Conservation (phyloP, 768 basidiomycete species). For the Fibroporia radiculosa region DNA sequence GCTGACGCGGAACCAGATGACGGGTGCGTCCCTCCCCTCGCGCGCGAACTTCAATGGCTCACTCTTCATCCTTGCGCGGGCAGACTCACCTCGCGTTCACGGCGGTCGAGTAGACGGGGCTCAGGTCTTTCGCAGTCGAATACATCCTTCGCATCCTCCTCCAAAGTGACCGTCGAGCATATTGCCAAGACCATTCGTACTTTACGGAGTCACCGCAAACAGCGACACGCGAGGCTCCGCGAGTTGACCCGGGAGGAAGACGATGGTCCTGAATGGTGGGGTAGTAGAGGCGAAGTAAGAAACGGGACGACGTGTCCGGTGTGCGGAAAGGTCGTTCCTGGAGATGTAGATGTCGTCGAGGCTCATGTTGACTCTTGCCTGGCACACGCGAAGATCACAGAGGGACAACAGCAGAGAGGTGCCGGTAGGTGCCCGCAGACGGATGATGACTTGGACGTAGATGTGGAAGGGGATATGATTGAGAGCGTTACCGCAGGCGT, state of each 20-base stretch:
- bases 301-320: slow-evolving; percentile 61
- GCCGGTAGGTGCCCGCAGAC: slow-evolving; percentile 16
- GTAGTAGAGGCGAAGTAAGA: slow-evolving; percentile 10
- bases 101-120: slow-evolving; percentile 40
- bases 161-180: slow-evolving; percentile 21
- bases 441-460: slow-evolving; percentile 27
- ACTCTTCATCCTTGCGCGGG: slow-evolving; percentile 24
- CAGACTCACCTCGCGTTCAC: slow-evolving; percentile 26
- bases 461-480: slow-evolving; percentile 35
- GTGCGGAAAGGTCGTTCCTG: slow-evolving; percentile 47
- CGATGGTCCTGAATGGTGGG: slow-evolving; percentile 23
- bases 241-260: slow-evolving; percentile 62
- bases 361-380: slow-evolving; percentile 81
- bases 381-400: slow-evolving; percentile 41
- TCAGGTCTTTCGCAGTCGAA: slow-evolving; percentile 5
- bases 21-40: slow-evolving; percentile 33
- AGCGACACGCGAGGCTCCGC: slow-evolving; percentile 57
- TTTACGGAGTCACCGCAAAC: slow-evolving; percentile 66
- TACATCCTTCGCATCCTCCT: slow-evolving; percentile 6
- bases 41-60: neutral
- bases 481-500: slow-evolving; percentile 29
- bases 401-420: slow-evolving; percentile 30
- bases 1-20: slow-evolving; percentile 46
- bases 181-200: slow-evolving; percentile 47
- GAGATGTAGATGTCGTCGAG: slow-evolving; percentile 66